phyloP scores from a whole-genome alignment of 176 grass and related monocot genomes.

The Phoenix dactylifera region DNA sequence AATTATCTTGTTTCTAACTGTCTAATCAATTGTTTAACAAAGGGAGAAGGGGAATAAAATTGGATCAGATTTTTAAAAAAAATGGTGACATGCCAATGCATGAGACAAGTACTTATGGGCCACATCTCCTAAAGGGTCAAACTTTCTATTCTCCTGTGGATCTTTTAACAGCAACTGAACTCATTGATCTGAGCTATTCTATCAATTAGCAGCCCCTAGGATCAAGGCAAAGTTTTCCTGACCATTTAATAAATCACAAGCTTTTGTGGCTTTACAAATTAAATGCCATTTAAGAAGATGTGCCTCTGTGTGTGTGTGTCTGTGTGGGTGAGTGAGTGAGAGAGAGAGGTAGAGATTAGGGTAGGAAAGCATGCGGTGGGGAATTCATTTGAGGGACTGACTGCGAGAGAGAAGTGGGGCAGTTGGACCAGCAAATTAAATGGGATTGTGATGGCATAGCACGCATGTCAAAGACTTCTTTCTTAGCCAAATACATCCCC shows the following conservation, averaged over 20 bases:
- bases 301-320: conserved; percentile 20
- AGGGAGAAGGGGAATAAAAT: too few species aligned
- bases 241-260: conserved; percentile 45
- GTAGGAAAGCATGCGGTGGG: conserved; percentile 1
- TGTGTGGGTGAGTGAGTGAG: background rate
- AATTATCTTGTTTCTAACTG: too few species aligned
- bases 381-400: background rate
- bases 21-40: too few species aligned
- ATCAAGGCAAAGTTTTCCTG: conserved; percentile 12
- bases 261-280: conserved; percentile 34
- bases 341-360: background rate
- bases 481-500: background rate
- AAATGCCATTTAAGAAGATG: conserved; percentile 38
- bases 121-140: too few species aligned
- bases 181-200: background rate
- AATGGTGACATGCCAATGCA: too few species aligned
- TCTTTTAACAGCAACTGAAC: background rate
- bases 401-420: background rate
- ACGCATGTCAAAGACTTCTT: background rate
- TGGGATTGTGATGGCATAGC: background rate
- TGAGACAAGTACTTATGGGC: too few species aligned
- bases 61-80: too few species aligned
- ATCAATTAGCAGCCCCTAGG: background rate
- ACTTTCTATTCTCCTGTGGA: conserved; percentile 4
- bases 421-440: conserved; percentile 5